These are phyloP conservation scores for Cadophora luteo-olivacea DNA, from an alignment of 2,329 filamentous ascomycete genomes.

Conservation along the genomic window DNA sequence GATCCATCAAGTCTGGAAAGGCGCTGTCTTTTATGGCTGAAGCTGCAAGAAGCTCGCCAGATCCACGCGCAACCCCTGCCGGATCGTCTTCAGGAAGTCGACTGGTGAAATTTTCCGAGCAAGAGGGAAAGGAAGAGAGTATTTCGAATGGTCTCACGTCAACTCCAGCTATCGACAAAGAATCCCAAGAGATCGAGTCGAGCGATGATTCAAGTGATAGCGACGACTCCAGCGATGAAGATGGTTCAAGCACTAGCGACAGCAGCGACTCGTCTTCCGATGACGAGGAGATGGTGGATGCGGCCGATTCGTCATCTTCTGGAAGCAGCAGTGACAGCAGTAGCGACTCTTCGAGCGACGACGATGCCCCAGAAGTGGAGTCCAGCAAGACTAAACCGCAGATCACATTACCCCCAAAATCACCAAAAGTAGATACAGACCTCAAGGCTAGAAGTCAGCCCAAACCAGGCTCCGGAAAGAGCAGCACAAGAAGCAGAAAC, in stretches of 20 bases:
- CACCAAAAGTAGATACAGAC: not conserved
- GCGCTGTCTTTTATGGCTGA: slow-evolving; percentile 41
- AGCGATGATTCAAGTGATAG: slow-evolving; percentile 29
- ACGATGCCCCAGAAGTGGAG: slow-evolving; percentile 49
- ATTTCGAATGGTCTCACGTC: slow-evolving; percentile 34
- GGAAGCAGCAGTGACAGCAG: slow-evolving; percentile 29
- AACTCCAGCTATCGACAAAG: slow-evolving; percentile 41
- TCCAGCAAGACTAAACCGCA: slow-evolving; percentile 44
- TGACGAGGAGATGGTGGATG: slow-evolving; percentile 29
- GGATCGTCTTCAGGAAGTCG: slow-evolving; percentile 34
- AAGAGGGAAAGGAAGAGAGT: slow-evolving; percentile 21
- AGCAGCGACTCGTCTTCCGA: slow-evolving; percentile 37
- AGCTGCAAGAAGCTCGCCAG: slow-evolving; percentile 32
- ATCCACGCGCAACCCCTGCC: slow-evolving; percentile 14
- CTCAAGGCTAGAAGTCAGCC: slow-evolving; percentile 8
- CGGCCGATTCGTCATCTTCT: slow-evolving; percentile 15
- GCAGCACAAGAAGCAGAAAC: slow-evolving; percentile 61
- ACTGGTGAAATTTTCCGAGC: slow-evolving; percentile 36
- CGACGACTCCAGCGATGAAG: slow-evolving; percentile 20
- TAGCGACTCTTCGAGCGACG: slow-evolving; percentile 43
- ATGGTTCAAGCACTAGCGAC: slow-evolving; percentile 17
- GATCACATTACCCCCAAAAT: not conserved
- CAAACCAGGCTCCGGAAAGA: slow-evolving; percentile 56
- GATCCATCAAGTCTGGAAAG: slow-evolving; percentile 42
- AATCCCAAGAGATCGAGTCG: slow-evolving; percentile 35